Evolutionary conservation across 495 filamentous ascomycete genomes (phyloP), one percentile per base, ranked within the genome.

Genomic region (Xylaria longipes): DNA sequence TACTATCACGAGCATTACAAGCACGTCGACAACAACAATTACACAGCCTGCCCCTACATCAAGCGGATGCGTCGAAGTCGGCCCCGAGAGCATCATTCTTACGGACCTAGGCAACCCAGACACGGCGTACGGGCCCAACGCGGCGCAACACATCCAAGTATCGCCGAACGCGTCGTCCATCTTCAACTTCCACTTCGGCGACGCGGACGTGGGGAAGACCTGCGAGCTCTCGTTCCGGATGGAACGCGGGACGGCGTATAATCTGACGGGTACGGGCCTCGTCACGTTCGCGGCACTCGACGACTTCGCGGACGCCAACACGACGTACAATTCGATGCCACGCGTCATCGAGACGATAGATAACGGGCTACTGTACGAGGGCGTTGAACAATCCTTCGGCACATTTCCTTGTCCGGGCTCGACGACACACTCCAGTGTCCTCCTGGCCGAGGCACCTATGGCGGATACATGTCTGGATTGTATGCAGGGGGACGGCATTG

Each of bases 141-240:
- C 87, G 3, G 72, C 76, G 15, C 89, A 89, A 37, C 88, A 86
- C 60, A 90, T 90, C 33, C 82, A 84, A n/a, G 78, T 93, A 17
- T 86, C 85, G 17, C 79, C 85, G 3, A 86, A 84, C 62, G 79
- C 87, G 62, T 91, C 90, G 29, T 85, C 85, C 31, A 82, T 91
- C 61, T 93, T 92, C 84, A 92, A 92, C 78, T 93, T 93, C 79
- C 89, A 91, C 73, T 87, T 93, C 58, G 87, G 87, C 0, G 52
- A 79, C 1, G 76, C 78, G 9, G 83, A 89, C 75, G 75, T 82
- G 25, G 87, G 85, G 63, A 88, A 89, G 79, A 90, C 83, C 0
- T 94, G 92, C 79, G 83, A 83, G 50, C 83, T 93, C 20, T 78
- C 90, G 50, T 93, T 94, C 84, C 69, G 50, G 84, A 89, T 29